Evolutionary conservation across 2,329 filamentous ascomycete genomes (phyloP), one percentile per base, ranked within the genome.

Genomic region (Fusarium protoensiforme): DNA sequence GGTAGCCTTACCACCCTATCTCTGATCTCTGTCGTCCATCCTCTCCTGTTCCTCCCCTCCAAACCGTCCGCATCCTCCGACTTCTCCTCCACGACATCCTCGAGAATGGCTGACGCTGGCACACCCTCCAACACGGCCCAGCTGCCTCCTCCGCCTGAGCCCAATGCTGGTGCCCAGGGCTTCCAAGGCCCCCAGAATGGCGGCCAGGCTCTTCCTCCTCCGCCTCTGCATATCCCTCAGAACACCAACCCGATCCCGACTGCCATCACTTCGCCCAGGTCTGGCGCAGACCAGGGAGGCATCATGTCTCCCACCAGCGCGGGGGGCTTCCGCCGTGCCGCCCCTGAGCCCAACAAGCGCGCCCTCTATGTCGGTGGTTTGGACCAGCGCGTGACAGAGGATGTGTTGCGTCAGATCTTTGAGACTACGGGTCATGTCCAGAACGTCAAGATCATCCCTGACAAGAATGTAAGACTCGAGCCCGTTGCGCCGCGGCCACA

Each of bases 371-470:
- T 99, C 67, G 96, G 96, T 73, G 96, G 96, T 64, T 87, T 99
- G 77, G 96, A 99, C 82, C 94, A 95, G 78, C 91, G 96, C 75
- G 96, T 98, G 72, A 98, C 96, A 35, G 96, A 98, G 84, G 96
- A 98, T 81, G 94, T 98, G 65, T 85, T 98, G 83, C 94, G 95
- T 80, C 96, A 98, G 84, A 98, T 98, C 79, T 99, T 99, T 80
- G 96, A 99, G 87, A 99, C 96, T 8, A 98, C 95, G 68, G 96
- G 96, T 65, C 96, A 99, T 85, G 96, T 99, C 74, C 93, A 98
- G 85, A 98, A 94, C 81, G 96, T 99, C 82, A 99, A 99, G 89
- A 98, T 99, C 81, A 99, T 99, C 82, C 96, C 96, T 61, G 96
- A 99, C 88, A 99, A 99, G 89, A 99, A 98, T 85, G 95, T 98